Base-by-base conservation (phyloP, 2,329 filamentous ascomycete genomes). In the Coniochaeta pulveracea region DNA sequence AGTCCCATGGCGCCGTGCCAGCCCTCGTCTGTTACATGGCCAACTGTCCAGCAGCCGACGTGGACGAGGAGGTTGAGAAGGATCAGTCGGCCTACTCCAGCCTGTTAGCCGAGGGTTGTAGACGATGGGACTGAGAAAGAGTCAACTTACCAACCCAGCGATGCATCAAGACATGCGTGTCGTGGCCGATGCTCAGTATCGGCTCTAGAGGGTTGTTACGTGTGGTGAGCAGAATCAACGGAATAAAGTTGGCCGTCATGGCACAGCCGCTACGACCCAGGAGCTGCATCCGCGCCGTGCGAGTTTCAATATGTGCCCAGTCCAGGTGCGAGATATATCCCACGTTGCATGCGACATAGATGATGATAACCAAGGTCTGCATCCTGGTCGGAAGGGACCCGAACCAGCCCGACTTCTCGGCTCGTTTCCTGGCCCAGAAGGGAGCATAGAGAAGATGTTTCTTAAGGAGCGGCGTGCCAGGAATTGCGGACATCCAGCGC, bases 121-220 rank as follows among this genome's bases (percentile, higher is more conserved):
- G 14, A 28, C 10, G 15, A 5, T 4, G 15, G n/a, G 26, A 17
- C 10, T n/a, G n/a, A 15, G 14, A 3, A 15, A 17, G 15, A 17
- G 14, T 28, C 6, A 17, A 18, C 26, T 5, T 28, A 28, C 26
- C 26, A 28, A 28, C 19, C 26, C 26, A 28, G n/a, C 26, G 26
- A 10, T 28, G 26, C 10, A 28, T 11, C 6, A 28, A 28, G 15
- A 11, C 19, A 28, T n/a, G n/a, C 21, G 21, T 29, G 9, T 29
- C 16, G 14, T 12, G 16, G 16, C 16, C 21, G 27, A 19, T 29
- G 16, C 16, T 12, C 9, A 29, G 27, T 10, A 19, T 9, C 3
- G 16, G 27, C 16, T n/a, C 16, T n/a, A 29, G 10, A 6, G n/a
- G 27, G n/a, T 29, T 19, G 15, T 29, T 29, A 6, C 27, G 16